Conservation (phyloP, 2,329 filamentous ascomycete species). For the Mycosphaerella sp. region DNA sequence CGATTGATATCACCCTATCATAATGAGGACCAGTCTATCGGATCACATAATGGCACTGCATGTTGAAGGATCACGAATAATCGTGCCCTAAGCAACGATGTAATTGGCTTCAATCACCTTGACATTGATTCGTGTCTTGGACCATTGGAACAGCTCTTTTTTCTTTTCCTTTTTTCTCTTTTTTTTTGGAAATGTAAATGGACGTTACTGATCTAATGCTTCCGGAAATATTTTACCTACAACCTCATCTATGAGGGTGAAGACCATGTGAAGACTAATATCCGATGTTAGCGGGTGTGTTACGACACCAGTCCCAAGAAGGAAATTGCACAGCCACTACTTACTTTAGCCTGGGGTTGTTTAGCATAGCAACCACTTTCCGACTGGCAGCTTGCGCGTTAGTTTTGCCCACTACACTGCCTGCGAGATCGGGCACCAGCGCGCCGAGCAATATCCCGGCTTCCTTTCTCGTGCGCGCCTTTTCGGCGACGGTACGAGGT, state of each 20-base stretch:
- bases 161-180: no score
- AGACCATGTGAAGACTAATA: slow-evolving; percentile 45
- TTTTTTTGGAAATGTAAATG: no score
- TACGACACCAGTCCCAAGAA: not conserved
- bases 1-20: not conserved
- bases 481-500: slow-evolving; percentile 63
- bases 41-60: not conserved
- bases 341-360: slow-evolving; percentile 85
- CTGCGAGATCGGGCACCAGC: slow-evolving; percentile 82
- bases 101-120: no score
- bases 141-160: no score
- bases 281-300: slow-evolving; percentile 21
- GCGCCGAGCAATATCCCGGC: slow-evolving; percentile 85
- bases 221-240: slow-evolving; percentile 41
- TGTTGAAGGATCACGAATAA: no score
- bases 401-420: slow-evolving; percentile 82
- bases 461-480: slow-evolving; percentile 73
- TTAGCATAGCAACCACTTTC: slow-evolving; percentile 82
- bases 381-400: slow-evolving; percentile 89
- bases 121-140: no score
- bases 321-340: slow-evolving; percentile 43
- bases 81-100: no score
- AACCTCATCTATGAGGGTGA: slow-evolving; percentile 46
- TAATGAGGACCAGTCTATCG: not conserved
- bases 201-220: slow-evolving; percentile 14